A percentile compares a stretch with the other conserved stretches of the same genome.
Evolutionary conservation across 2,329 filamentous ascomycete genomes (phyloP).

Genomic region (Neopestalotiopsis sp.): DNA sequence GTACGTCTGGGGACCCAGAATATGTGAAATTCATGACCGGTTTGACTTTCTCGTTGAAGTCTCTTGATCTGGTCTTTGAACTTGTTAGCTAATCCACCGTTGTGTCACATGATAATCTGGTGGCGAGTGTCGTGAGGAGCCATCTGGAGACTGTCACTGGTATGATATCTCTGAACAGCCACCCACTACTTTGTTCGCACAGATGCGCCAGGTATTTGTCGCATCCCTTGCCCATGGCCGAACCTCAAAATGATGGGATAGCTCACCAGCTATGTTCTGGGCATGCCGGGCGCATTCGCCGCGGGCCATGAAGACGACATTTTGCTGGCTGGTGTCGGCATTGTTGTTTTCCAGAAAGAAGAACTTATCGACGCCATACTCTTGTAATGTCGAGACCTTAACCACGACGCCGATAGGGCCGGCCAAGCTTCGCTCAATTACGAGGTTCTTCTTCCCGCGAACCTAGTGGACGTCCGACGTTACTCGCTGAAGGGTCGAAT

Average conservation of each 20-base stretch:
- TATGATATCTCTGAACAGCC: not conserved
- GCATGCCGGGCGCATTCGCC: constrained; percentile 88
- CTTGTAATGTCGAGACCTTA: constrained; percentile 93
- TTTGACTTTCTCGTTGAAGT: constrained; percentile 84
- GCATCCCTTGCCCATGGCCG: not conserved
- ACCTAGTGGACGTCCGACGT: constrained; percentile 62
- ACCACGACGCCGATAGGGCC: constrained; percentile 90
- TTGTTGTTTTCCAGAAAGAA: constrained; percentile 97
- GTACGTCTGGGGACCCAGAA: constrained; percentile 96
- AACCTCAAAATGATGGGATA: constrained; percentile 13
- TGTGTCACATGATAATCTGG: not conserved
- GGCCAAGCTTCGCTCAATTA: constrained; percentile 88
- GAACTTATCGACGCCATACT: constrained; percentile 97
- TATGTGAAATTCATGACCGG: constrained; percentile 94
- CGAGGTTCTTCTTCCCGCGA: constrained; percentile 97
- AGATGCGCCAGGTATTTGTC: constrained; percentile 4
- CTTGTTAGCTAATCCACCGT: constrained; percentile 60
- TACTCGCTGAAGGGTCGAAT: constrained; percentile 17
- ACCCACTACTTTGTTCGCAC: constrained; percentile 9
- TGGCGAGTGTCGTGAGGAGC: not conserved
- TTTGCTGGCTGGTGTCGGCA: constrained; percentile 90
- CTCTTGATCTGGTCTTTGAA: constrained; percentile 84
- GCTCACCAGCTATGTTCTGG: constrained; percentile 85
- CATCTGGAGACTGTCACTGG: not conserved
- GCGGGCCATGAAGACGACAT: constrained; percentile 90